These are phyloP conservation scores for Vaccinium macrocarpon DNA, from an alignment of 148 eudicot genomes.

Conservation along the genomic window DNA sequence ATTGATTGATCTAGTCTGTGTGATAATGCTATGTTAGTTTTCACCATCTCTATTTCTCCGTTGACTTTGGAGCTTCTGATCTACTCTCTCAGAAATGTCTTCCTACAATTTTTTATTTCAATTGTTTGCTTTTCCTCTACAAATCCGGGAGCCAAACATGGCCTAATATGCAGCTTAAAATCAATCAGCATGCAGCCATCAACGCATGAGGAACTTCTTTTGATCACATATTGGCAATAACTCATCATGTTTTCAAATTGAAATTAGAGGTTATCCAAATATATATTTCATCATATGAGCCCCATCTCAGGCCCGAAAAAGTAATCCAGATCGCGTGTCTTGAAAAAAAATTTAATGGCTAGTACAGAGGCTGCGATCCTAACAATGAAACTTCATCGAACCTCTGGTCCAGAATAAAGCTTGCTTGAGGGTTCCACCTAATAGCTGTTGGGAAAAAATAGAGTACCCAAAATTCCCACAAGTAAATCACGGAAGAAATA, in stretches of 20 bases:
- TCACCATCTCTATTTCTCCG: not conserved
- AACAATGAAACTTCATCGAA: too few species aligned
- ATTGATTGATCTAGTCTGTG: constrained; percentile 7
- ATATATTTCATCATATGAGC: not conserved
- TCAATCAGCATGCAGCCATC: not conserved
- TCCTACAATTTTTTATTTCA: not conserved
- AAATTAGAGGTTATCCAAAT: not conserved
- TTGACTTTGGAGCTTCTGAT: not conserved
- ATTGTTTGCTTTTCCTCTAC: not conserved
- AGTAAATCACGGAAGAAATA: too few species aligned
- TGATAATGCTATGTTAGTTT: not conserved
- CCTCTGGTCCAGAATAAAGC: too few species aligned
- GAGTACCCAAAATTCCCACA: too few species aligned
- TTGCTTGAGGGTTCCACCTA: too few species aligned
- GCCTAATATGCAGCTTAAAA: not conserved
- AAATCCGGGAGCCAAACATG: not conserved
- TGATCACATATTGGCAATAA: not conserved
- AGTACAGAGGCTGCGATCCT: too few species aligned
- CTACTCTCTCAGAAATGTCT: not conserved
- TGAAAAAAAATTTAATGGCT: too few species aligned
- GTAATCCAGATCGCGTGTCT: not conserved
- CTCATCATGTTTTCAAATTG: not conserved
- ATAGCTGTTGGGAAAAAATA: too few species aligned
- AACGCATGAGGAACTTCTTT: not conserved
- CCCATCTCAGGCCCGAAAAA: not conserved